Percentiles rank a stretch among this genome's conserved stretches.
Evolutionary conservation across 768 basidiomycete genomes (phyloP).

Genomic region (Pilatotrama ljubarskyi): DNA sequence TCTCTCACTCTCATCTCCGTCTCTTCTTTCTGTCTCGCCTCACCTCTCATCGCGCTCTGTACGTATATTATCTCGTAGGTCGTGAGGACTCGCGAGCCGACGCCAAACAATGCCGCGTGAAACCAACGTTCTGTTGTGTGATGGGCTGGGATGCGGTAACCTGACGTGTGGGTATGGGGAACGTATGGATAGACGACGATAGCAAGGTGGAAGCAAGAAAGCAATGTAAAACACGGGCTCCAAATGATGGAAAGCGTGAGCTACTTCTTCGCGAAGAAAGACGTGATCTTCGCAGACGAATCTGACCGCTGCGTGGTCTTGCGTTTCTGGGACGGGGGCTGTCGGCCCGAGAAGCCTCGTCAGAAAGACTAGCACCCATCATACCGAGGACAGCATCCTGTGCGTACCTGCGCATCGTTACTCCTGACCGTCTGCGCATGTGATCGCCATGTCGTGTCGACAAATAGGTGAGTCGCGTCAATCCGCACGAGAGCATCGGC

Average conservation of each 20-base stretch:
- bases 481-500: not conserved
- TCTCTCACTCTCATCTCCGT: slow-evolving; percentile 22
- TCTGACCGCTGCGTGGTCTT: not conserved
- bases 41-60: slow-evolving; percentile 21
- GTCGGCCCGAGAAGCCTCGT: not conserved
- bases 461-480: no score
- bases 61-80: slow-evolving; percentile 25
- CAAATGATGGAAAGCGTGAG: not conserved
- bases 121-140: slow-evolving; percentile 8
- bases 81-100: slow-evolving; percentile 4
- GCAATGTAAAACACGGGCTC: not conserved
- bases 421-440: no score
- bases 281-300: slow-evolving; percentile 24
- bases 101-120: slow-evolving; percentile 6
- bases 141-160: not conserved
- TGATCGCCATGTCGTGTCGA: no score
- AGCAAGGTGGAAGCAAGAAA: not conserved
- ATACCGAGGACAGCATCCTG: no score
- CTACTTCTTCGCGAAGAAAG: slow-evolving; percentile 22
- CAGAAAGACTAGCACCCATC: no score
- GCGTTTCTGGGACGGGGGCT: not conserved
- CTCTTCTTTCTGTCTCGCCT: slow-evolving; percentile 19
- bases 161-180: not conserved
- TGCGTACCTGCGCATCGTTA: no score
- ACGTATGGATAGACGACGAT: not conserved